Conservation (phyloP, 176 grass and related monocot species). For the Phragmites australis region DNA sequence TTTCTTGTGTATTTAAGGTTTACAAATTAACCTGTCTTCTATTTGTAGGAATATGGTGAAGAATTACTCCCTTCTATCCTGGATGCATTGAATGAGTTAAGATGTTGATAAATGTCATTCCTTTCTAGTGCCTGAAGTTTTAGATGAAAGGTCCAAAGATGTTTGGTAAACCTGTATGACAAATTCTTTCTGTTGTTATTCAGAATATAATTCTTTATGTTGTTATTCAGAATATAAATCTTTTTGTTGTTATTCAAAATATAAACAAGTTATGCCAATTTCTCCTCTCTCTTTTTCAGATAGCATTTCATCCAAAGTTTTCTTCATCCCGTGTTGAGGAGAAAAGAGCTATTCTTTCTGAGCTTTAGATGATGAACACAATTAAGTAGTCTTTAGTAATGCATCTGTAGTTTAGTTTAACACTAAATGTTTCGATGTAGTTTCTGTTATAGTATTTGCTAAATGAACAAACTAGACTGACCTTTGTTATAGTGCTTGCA, state of each 20-base stretch:
- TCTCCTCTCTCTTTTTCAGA: slow-evolving; percentile 52
- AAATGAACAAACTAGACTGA: background rate
- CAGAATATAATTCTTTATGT: too few species aligned
- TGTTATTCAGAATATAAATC: too few species aligned
- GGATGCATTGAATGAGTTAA: slow-evolving; percentile 97
- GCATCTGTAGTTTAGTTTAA: slow-evolving; percentile 2
- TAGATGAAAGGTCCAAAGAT: background rate
- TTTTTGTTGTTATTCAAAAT: too few species aligned
- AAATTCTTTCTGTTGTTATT: background rate
- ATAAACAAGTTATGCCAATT: slow-evolving; percentile 16
- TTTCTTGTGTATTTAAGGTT: slow-evolving; percentile 19
- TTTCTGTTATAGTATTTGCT: background rate
- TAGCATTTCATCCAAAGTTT: slow-evolving; percentile 95
- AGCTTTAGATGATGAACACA: slow-evolving; percentile 99
- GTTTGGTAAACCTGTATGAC: background rate
- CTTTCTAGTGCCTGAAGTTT: slow-evolving; percentile 15
- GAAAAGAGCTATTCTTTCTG: slow-evolving; percentile 98
- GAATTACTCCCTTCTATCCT: slow-evolving; percentile 86
- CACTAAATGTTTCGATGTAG: background rate
- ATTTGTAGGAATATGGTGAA: slow-evolving; percentile 83
- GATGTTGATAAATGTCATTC: background rate
- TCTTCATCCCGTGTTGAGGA: slow-evolving; percentile 97
- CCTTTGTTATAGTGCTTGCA: background rate
- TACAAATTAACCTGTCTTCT: slow-evolving; percentile 16
- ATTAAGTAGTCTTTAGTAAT: slow-evolving; percentile 55